Conservation (phyloP, 305 asterid genomes). For the Salvia sclarea region DNA sequence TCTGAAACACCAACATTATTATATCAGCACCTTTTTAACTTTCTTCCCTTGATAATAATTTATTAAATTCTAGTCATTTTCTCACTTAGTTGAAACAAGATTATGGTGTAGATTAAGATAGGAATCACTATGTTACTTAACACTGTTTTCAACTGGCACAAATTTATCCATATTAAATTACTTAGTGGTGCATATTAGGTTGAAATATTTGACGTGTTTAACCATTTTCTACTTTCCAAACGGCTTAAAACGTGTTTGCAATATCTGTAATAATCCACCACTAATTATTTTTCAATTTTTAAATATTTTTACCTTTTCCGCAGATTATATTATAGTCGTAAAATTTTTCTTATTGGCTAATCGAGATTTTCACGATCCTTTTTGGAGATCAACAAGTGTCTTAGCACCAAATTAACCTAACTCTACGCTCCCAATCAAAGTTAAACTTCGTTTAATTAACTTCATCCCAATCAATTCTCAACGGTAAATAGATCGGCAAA, state of each 20-base stretch:
- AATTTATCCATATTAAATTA: slow-evolving; percentile 11
- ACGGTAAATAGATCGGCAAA: too few species aligned
- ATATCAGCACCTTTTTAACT: slow-evolving; percentile 8
- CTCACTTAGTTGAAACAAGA: background rate
- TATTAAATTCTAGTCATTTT: slow-evolving; percentile 6
- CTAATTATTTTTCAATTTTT: slow-evolving; percentile 10
- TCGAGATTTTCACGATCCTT: slow-evolving; percentile 46
- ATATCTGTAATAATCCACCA: slow-evolving; percentile 17
- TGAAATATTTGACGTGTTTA: background rate
- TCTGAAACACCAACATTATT: slow-evolving; percentile 31
- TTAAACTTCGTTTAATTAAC: background rate
- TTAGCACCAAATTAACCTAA: too few species aligned
- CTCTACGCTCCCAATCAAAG: background rate
- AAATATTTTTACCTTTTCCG: slow-evolving; percentile 20
- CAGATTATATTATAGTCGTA: slow-evolving; percentile 28
- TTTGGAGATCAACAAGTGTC: background rate
- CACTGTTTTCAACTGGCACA: slow-evolving; percentile 2
- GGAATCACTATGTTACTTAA: background rate
- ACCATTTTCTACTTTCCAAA: background rate
- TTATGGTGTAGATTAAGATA: slow-evolving; percentile 18
- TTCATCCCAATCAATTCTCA: too few species aligned
- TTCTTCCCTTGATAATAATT: background rate
- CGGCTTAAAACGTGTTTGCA: slow-evolving; percentile 18
- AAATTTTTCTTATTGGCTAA: slow-evolving; percentile 37
- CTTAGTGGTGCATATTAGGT: slow-evolving; percentile 31